Percentiles rank a stretch among this genome's conserved stretches.
phyloP scores from a whole-genome alignment of 2,329 filamentous ascomycete genomes.

The Aureobasidium sp. region DNA sequence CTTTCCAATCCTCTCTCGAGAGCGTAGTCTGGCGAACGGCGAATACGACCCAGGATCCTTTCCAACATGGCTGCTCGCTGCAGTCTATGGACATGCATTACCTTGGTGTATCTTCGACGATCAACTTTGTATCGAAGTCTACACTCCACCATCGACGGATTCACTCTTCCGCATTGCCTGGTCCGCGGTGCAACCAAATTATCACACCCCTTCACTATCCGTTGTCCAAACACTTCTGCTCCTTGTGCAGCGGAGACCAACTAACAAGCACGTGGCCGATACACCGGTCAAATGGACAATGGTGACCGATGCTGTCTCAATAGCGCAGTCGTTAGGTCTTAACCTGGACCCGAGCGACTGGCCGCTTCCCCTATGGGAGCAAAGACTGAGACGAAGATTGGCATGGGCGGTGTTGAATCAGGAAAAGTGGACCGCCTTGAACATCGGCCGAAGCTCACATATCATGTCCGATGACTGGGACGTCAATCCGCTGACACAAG shows the following conservation, averaged over 20 bases:
- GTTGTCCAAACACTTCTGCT: slow-evolving; percentile 25
- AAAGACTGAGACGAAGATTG: slow-evolving; percentile 50
- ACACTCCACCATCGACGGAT: slow-evolving; percentile 25
- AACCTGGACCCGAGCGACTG: slow-evolving; percentile 54
- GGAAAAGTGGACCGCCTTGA: slow-evolving; percentile 52
- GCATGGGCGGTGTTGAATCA: slow-evolving; percentile 60
- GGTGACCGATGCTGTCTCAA: slow-evolving; percentile 35
- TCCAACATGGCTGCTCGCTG: slow-evolving; percentile 31
- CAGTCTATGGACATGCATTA: slow-evolving; percentile 36
- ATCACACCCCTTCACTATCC: slow-evolving; percentile 25
- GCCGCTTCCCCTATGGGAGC: slow-evolving; percentile 56
- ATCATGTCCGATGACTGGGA: slow-evolving; percentile 49
- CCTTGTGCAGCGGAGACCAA: slow-evolving; percentile 24
- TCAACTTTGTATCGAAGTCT: slow-evolving; percentile 26
- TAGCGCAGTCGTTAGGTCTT: slow-evolving; percentile 50
- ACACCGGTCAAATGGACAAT: slow-evolving; percentile 27
- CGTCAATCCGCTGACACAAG: slow-evolving; percentile 34
- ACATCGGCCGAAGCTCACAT: slow-evolving; percentile 49
- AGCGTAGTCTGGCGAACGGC: slow-evolving; percentile 23
- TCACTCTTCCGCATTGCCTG: slow-evolving; percentile 25
- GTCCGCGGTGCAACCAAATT: slow-evolving; percentile 21
- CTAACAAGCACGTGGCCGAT: slow-evolving; percentile 26
- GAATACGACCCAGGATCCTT: slow-evolving; percentile 25
- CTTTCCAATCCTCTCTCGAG: slow-evolving; percentile 34
- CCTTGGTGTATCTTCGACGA: slow-evolving; percentile 38